Evolutionary conservation across 2,329 filamentous ascomycete species (phyloP).

Genomic region (Cercospora sp.): DNA sequence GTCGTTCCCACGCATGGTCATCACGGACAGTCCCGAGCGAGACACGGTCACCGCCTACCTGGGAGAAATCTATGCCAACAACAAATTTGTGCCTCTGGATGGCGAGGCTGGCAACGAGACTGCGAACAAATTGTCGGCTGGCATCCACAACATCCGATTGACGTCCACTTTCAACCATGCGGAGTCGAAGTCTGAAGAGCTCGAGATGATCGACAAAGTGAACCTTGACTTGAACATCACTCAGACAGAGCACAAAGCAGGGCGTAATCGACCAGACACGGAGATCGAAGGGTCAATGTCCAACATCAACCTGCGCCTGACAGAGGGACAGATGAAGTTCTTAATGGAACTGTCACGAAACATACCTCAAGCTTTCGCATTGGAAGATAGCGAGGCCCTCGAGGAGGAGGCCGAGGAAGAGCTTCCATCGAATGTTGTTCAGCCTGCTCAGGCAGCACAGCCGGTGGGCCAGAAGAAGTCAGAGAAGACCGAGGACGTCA

Average conservation of each 20-base stretch:
- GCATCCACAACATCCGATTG: conserved; percentile 86
- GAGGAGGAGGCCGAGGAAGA: conserved; percentile 75
- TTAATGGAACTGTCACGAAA: conserved; percentile 83
- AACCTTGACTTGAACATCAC: conserved; percentile 91
- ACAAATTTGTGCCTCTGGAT: conserved; percentile 82
- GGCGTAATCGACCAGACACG: conserved; percentile 78
- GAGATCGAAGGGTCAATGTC: conserved; percentile 92
- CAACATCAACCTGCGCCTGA: conserved; percentile 84
- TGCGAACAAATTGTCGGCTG: conserved; percentile 86
- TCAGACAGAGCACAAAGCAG: conserved; percentile 80
- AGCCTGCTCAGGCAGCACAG: conserved; percentile 52
- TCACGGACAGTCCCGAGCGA: conserved; percentile 66
- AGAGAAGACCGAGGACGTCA: conserved; percentile 18
- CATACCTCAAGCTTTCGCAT: conserved; percentile 82
- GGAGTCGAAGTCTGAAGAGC: conserved; percentile 70
- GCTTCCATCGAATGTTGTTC: conserved; percentile 59
- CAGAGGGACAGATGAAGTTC: conserved; percentile 87
- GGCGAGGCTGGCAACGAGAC: conserved; percentile 71
- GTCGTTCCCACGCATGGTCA: conserved; percentile 80
- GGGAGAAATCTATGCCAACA: conserved; percentile 95
- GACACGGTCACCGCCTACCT: conserved; percentile 90
- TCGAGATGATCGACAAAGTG: conserved; percentile 96
- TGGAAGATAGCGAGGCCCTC: conserved; percentile 65
- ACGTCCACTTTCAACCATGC: conserved; percentile 87
- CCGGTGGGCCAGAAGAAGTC: conserved; percentile 46